A percentile compares a stretch with the other conserved stretches of the same genome.
phyloP scores from a whole-genome alignment of 208 protist species.

The Vickermania spadyakhi region DNA sequence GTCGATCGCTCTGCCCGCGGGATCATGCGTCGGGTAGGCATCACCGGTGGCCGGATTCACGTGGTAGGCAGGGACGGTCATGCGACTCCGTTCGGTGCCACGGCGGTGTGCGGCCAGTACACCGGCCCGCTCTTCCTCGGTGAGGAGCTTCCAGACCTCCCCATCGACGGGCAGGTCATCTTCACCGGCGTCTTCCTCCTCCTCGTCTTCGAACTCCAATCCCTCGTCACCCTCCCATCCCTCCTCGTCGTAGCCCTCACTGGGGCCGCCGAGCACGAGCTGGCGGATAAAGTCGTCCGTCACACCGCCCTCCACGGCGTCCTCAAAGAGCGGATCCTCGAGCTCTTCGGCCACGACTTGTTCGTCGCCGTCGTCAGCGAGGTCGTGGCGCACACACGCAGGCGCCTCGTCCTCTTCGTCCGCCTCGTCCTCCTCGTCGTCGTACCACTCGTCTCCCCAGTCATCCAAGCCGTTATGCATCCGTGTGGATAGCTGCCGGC shows the following conservation, averaged over 20 bases:
- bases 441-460: conserved; percentile 7
- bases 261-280: conserved; percentile 49
- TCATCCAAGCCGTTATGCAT: conserved; percentile 8
- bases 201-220: conserved; percentile 6
- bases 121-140: conserved; percentile 32
- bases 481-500: background rate
- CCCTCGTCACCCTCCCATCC: conserved; percentile 10
- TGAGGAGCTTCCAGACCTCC: conserved; percentile 30
- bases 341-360: conserved; percentile 13
- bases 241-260: conserved; percentile 5
- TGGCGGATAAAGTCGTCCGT: conserved; percentile 77
- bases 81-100: conserved; percentile 22
- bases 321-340: conserved; percentile 71
- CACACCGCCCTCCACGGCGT: conserved; percentile 74
- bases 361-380: conserved; percentile 9
- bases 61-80: background rate
- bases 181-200: conserved; percentile 12
- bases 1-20: conserved; percentile 34
- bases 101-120: conserved; percentile 22
- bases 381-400: no score
- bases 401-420: conserved; percentile 11
- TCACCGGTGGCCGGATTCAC: conserved; percentile 2
- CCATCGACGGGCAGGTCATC: conserved; percentile 10
- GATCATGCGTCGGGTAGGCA: conserved; percentile 40
- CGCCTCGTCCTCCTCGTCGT: conserved; percentile 14